Evolutionary conservation across 139 green algal species (phyloP).

Genomic region (Auxenochlorella pyrenoidosa): DNA sequence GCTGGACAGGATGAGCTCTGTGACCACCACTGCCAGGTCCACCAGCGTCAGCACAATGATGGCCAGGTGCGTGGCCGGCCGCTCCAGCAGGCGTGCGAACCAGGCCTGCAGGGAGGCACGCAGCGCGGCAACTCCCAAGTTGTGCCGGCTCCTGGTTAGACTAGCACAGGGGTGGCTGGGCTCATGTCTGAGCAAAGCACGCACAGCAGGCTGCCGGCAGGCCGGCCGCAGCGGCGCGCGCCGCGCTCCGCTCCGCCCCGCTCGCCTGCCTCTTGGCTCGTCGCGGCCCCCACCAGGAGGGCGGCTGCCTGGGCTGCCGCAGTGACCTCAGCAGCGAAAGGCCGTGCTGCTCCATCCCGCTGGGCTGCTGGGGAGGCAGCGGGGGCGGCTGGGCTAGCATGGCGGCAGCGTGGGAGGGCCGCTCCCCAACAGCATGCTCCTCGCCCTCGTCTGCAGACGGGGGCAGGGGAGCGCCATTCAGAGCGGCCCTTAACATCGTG

Average conservation of each 20-base stretch:
- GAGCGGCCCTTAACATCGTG: too few species aligned
- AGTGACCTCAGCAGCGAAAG: neutral
- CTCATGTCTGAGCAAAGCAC: too few species aligned
- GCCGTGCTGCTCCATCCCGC: neutral
- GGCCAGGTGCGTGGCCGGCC: neutral
- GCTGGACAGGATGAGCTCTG: conserved; percentile 28
- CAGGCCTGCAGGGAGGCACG: neutral
- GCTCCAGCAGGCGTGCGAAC: conserved; percentile 20
- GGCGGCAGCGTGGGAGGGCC: conserved; percentile 10
- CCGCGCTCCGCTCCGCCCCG: neutral
- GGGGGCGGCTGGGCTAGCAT: neutral
- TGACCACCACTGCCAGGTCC: conserved; percentile 35
- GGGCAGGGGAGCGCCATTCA: neutral
- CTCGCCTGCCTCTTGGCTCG: neutral
- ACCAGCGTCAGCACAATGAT: conserved; percentile 35
- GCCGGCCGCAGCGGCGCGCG: too few species aligned
- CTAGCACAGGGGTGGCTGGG: too few species aligned
- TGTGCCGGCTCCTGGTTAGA: too few species aligned
- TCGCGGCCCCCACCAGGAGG: neutral
- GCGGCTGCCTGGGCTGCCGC: neutral
- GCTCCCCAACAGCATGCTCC: neutral
- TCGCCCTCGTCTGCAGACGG: conserved; percentile 11
- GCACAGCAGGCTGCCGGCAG: neutral
- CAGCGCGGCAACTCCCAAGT: too few species aligned
- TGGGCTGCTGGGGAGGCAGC: neutral